Evolutionary conservation across 768 basidiomycete species (phyloP).

Genomic region (Lanmaoa pseudosensibilis): DNA sequence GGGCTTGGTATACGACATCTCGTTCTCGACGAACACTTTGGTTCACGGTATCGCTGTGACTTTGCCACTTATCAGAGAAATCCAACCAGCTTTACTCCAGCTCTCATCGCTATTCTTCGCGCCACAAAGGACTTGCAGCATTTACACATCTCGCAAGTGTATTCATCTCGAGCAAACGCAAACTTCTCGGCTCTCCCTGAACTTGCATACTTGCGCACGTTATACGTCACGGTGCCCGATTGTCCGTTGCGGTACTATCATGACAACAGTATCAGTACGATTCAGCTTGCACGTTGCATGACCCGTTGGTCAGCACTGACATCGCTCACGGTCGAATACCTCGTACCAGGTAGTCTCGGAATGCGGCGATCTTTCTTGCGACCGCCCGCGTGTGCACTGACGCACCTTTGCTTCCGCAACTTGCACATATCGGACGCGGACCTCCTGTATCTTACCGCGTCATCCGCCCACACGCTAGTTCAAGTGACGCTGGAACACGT

Average conservation of each 20-base stretch:
- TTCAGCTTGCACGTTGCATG: neutral
- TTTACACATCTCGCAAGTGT: neutral
- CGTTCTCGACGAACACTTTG: neutral
- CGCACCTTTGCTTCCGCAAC: neutral
- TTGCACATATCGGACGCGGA: neutral
- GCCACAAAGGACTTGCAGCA: slow-evolving; percentile 1
- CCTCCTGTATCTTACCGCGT: neutral
- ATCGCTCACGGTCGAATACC: neutral
- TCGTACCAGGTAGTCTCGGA: neutral
- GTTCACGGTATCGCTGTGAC: too few species aligned
- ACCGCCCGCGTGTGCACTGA: slow-evolving; percentile 2
- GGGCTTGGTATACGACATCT: neutral
- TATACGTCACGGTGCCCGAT: neutral
- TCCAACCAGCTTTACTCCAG: neutral
- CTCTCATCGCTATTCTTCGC: neutral
- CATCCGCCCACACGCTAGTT: neutral
- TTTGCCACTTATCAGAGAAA: neutral
- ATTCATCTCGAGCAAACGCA: neutral
- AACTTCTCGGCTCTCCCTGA: neutral
- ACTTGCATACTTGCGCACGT: neutral
- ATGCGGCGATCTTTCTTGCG: neutral
- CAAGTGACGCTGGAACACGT: too few species aligned
- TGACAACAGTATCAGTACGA: neutral
- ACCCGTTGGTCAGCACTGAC: neutral
- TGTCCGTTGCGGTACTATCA: too few species aligned